Evolutionary conservation across 2,329 filamentous ascomycete genomes (phyloP).

Genomic region (Claviceps sp.): DNA sequence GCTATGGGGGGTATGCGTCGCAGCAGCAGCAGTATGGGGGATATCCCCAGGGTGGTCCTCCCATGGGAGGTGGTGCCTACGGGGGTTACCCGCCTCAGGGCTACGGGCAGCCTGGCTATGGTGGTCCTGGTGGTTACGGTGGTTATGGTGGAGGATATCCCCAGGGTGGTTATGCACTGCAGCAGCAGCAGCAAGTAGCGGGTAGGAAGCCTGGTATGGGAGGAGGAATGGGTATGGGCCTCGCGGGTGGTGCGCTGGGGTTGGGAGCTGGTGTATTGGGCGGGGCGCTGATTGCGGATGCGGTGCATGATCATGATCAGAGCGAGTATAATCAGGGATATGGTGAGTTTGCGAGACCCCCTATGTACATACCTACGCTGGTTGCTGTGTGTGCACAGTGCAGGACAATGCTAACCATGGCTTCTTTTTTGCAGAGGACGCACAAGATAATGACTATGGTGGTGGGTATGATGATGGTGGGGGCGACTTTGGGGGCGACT

Average conservation of each 20-base stretch:
- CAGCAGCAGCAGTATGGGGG: conserved; percentile 4
- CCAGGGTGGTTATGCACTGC: conserved; percentile 15
- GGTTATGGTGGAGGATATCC: conserved; percentile 5
- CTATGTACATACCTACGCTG: background rate
- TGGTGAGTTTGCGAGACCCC: conserved; percentile 15
- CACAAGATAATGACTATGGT: conserved; percentile 11
- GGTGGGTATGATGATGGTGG: conserved; percentile 6
- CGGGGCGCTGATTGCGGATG: conserved; percentile 57
- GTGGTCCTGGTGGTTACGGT: conserved; percentile 18
- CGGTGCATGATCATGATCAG: conserved; percentile 48
- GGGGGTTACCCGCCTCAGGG: conserved; percentile 5
- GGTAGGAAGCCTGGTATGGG: conserved; percentile 28
- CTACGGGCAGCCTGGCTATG: conserved; percentile 17
- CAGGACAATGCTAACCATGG: background rate
- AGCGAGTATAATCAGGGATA: conserved; percentile 38
- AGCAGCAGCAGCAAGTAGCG: conserved; percentile 18
- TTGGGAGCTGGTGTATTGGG: conserved; percentile 70
- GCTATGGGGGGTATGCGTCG: conserved; percentile 1
- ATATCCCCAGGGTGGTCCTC: background rate
- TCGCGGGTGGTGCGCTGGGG: conserved; percentile 63
- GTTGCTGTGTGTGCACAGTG: too few relatives aligned
- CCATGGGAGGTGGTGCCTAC: conserved; percentile 5
- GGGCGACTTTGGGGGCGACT: conserved; percentile 2
- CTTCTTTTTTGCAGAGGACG: conserved; percentile 14
- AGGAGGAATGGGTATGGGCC: conserved; percentile 38